A percentile compares a stretch with the other conserved stretches of the same genome.
These are phyloP conservation scores for Sporothrix euskadiensis DNA, from an alignment of 2,329 filamentous ascomycete species.

Conservation along the genomic window DNA sequence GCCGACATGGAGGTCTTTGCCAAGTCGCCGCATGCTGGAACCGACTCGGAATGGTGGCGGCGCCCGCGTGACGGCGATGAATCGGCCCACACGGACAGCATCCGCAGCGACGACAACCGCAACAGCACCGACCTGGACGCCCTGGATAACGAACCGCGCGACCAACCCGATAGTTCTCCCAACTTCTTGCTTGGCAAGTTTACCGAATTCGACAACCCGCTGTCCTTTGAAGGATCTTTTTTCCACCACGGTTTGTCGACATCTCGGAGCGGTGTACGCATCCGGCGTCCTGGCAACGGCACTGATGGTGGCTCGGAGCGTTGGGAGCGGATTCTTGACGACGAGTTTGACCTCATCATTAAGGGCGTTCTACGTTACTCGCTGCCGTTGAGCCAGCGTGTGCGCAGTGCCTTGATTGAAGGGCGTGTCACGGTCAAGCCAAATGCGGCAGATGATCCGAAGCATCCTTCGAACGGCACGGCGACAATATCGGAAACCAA, in stretches of 20 bases:
- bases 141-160: conserved; percentile 45
- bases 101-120: conserved; percentile 31
- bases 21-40: conserved; percentile 85
- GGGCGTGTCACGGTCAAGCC: conserved; percentile 62
- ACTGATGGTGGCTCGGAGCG: conserved; percentile 82
- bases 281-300: conserved; percentile 80
- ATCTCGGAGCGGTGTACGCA: conserved; percentile 79
- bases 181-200: conserved; percentile 93
- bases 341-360: conserved; percentile 91
- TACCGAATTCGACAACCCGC: conserved; percentile 78
- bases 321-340: conserved; percentile 87
- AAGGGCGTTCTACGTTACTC: conserved; percentile 86
- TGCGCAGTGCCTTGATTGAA: conserved; percentile 61
- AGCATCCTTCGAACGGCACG: conserved; percentile 44
- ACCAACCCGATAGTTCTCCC: conserved; percentile 66
- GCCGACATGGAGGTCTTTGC: conserved; percentile 93
- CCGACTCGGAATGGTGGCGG: conserved; percentile 62
- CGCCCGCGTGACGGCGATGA: conserved; percentile 37
- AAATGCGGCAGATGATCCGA: conserved; percentile 60
- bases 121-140: conserved; percentile 39
- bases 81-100: background rate
- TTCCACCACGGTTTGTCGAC: conserved; percentile 71
- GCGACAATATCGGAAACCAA: conserved; percentile 30
- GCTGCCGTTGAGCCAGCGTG: conserved; percentile 60
- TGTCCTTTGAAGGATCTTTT: conserved; percentile 87